These are phyloP conservation scores for Phoenix roebelenii DNA, from an alignment of 176 grass and related monocot genomes.

Conservation along the genomic window DNA sequence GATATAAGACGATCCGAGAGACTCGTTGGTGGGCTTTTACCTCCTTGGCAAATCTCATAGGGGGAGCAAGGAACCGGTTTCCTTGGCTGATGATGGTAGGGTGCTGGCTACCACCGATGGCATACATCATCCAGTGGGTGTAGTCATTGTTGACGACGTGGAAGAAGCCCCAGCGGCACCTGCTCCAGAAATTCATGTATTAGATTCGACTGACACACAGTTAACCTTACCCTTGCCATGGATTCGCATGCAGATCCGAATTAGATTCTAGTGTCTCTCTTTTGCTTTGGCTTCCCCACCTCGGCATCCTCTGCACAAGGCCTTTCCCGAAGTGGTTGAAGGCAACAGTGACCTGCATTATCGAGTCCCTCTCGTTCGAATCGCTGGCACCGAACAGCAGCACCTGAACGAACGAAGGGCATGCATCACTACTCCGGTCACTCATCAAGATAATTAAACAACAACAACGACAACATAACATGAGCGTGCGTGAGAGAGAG, in stretches of 20 bases:
- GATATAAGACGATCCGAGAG: background rate
- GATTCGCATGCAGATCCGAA: background rate
- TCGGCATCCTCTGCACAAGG: conserved; percentile 76
- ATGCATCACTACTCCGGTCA: too few relatives aligned
- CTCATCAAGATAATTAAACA: too few relatives aligned
- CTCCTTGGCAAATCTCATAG: conserved; percentile 36
- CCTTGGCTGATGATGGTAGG: conserved; percentile 70
- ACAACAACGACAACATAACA: background rate
- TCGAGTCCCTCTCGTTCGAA: conserved; percentile 24
- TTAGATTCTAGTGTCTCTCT: too few relatives aligned
- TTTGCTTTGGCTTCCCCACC: conserved; percentile 10
- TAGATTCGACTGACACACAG: background rate
- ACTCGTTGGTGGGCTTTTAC: conserved; percentile 11
- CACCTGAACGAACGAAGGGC: conserved; percentile 10
- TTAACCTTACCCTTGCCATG: background rate
- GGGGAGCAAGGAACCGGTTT: conserved; percentile 57
- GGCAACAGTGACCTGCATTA: conserved; percentile 64
- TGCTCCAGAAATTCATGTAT: background rate
- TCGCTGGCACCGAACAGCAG: conserved; percentile 75
- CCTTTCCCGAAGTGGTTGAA: conserved; percentile 87
- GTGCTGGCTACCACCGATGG: conserved; percentile 44
- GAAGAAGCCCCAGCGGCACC: conserved; percentile 53
- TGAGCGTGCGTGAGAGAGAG: background rate
- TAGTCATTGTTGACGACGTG: conserved; percentile 76
- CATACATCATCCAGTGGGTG: conserved; percentile 76